phyloP scores from a whole-genome alignment of 306 rosid genomes.

The Pueraria montana region DNA sequence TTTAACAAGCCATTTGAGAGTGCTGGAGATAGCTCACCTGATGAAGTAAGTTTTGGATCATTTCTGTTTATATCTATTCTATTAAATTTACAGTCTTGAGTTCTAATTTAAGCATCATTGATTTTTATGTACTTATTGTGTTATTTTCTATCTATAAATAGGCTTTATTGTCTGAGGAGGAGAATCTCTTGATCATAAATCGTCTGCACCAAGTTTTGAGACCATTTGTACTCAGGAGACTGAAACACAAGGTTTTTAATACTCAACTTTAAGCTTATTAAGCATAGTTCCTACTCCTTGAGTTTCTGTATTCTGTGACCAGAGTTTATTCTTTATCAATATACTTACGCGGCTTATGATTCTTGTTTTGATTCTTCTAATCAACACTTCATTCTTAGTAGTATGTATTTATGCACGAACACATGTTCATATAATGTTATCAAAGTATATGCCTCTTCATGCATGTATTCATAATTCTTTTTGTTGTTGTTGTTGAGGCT shows the following conservation, averaged over 20 bases:
- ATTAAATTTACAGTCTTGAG: constrained; percentile 31
- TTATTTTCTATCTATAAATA: constrained; percentile 52
- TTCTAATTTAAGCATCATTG: constrained; percentile 28
- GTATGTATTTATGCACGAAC: neutral
- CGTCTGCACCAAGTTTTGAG: constrained; percentile 99
- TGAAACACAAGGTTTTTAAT: constrained; percentile 91
- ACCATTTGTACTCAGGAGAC: constrained; percentile 98
- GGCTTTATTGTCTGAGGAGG: constrained; percentile 99
- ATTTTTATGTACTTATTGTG: constrained; percentile 37
- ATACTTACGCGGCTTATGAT: constrained; percentile 8
- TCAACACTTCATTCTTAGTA: constrained; percentile 31
- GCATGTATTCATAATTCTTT: constrained; percentile 6
- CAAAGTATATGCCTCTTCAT: neutral
- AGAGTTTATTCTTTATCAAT: constrained; percentile 12
- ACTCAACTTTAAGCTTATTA: constrained; percentile 29
- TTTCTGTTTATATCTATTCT: constrained; percentile 35
- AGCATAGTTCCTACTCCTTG: constrained; percentile 31
- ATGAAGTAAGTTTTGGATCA: constrained; percentile 69
- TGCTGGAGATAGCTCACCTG: constrained; percentile 90
- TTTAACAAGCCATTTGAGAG: constrained; percentile 98
- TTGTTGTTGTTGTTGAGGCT: constrained; percentile 4
- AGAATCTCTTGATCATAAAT: constrained; percentile 97
- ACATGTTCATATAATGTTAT: neutral
- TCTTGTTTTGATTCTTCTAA: constrained; percentile 35
- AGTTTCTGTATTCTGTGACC: constrained; percentile 27